phyloP scores from a whole-genome alignment of 306 rosid species.

The Ochetophila trinervis region DNA sequence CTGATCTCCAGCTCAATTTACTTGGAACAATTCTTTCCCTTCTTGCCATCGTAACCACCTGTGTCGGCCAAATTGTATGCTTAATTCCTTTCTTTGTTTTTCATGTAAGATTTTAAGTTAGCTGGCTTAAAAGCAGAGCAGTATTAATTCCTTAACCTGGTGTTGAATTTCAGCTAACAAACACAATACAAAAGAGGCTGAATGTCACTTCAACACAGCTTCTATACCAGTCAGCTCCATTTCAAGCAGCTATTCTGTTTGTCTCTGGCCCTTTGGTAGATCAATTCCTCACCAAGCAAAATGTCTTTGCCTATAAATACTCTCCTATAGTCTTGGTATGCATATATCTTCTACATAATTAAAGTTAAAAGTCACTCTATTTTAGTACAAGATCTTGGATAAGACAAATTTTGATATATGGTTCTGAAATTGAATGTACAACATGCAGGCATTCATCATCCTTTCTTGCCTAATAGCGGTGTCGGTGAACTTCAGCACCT shows the following conservation, averaged over 20 bases:
- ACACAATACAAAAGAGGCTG: conserved; percentile 94
- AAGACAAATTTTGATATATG: too few species aligned
- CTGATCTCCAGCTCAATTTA: conserved; percentile 94
- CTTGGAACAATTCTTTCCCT: conserved; percentile 75
- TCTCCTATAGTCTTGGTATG: conserved; percentile 74
- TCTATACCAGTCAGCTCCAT: conserved; percentile 91
- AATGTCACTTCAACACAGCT: conserved; percentile 93
- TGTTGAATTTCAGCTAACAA: conserved; percentile 66
- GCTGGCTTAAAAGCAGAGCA: background rate
- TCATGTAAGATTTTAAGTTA: background rate
- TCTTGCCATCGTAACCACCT: conserved; percentile 87
- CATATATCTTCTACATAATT: background rate
- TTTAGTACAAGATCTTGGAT: too few species aligned
- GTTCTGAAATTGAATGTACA: background rate
- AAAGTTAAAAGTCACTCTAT: too few species aligned
- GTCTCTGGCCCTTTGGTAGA: conserved; percentile 90
- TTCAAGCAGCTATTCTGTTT: conserved; percentile 94
- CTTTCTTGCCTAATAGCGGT: conserved; percentile 89
- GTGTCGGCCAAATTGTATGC: conserved; percentile 94
- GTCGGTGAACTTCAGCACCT: conserved; percentile 94
- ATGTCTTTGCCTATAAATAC: conserved; percentile 78
- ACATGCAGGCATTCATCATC: conserved; percentile 68
- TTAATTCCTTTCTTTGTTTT: background rate
- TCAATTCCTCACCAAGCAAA: conserved; percentile 74
- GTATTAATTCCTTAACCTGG: conserved; percentile 48